phyloP scores from a whole-genome alignment of 73 alveolate species.

The Paramecium sonneborni region DNA sequence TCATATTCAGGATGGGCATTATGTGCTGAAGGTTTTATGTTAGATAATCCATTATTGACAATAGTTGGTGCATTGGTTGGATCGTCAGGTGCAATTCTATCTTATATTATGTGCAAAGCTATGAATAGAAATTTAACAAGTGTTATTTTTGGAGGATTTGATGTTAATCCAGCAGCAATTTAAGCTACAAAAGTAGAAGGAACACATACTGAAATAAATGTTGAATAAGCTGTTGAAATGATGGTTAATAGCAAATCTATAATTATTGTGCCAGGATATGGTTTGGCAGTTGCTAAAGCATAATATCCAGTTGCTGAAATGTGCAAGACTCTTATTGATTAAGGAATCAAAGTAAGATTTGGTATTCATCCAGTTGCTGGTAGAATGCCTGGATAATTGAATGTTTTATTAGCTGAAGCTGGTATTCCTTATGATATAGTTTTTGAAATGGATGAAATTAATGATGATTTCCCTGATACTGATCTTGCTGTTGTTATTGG shows the following conservation, averaged over 20 bases:
- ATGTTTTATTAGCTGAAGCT: slow-evolving; percentile 87
- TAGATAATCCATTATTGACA: slow-evolving; percentile 72
- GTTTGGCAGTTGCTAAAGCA: slow-evolving; percentile 87
- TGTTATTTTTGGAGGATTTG: slow-evolving; percentile 74
- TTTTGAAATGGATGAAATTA: slow-evolving; percentile 85
- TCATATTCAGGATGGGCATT: slow-evolving; percentile 85
- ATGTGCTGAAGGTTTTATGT: slow-evolving; percentile 83
- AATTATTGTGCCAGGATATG: slow-evolving; percentile 88
- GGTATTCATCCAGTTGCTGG: slow-evolving; percentile 94
- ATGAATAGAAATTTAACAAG: slow-evolving; percentile 75
- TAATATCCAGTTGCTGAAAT: slow-evolving; percentile 69
- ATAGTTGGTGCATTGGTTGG: slow-evolving; percentile 86
- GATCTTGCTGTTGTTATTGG: slow-evolving; percentile 86
- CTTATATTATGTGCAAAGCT: slow-evolving; percentile 86
- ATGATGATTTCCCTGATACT: slow-evolving; percentile 78
- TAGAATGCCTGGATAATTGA: slow-evolving; percentile 89
- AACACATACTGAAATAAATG: slow-evolving; percentile 56
- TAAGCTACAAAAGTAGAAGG: slow-evolving; percentile 37
- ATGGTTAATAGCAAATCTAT: slow-evolving; percentile 61
- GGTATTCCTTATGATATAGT: slow-evolving; percentile 85
- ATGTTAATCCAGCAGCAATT: slow-evolving; percentile 18
- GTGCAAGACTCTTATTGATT: slow-evolving; percentile 42
- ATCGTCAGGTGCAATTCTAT: slow-evolving; percentile 82
- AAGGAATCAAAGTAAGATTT: slow-evolving; percentile 71
- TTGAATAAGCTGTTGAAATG: slow-evolving; percentile 66